These are phyloP conservation scores for Taxillus chinensis DNA, from an alignment of 164 flowering plant species.

Conservation along the genomic window DNA sequence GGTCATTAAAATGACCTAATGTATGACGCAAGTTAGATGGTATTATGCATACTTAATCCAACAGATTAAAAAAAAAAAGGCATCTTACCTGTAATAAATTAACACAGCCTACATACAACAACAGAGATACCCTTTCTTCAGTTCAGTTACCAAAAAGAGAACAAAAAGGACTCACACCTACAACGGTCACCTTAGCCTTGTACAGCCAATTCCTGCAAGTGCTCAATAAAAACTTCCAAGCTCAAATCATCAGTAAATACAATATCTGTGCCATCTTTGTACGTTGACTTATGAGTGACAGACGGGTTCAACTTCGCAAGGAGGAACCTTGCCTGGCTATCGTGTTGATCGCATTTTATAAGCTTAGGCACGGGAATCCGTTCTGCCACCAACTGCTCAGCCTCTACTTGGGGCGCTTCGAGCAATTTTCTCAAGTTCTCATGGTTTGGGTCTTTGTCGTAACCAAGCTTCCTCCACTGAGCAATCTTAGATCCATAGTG, in stretches of 20 bases:
- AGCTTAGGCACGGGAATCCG: conserved; percentile 76
- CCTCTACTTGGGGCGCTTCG: conserved; percentile 78
- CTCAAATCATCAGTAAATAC: conserved; percentile 89
- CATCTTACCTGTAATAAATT: too few relatives aligned
- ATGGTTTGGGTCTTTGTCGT: conserved; percentile 59
- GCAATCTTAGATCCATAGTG: conserved; percentile 84
- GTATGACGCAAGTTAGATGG: too few relatives aligned
- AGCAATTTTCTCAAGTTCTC: conserved; percentile 69
- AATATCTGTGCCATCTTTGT: conserved; percentile 47
- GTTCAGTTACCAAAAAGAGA: background rate
- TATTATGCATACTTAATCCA: too few relatives aligned
- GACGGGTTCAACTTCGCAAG: conserved; percentile 95
- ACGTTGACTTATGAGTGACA: conserved; percentile 53
- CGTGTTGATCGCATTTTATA: conserved; percentile 73
- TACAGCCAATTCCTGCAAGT: conserved; percentile 80
- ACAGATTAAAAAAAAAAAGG: too few relatives aligned
- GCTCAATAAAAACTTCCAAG: conserved; percentile 71
- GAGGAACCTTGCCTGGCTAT: conserved; percentile 89
- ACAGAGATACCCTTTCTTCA: too few relatives aligned
- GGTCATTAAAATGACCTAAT: too few relatives aligned
- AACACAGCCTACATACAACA: too few relatives aligned
- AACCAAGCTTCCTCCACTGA: conserved; percentile 80
- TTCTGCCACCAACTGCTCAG: conserved; percentile 57
- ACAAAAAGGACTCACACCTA: background rate
- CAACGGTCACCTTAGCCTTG: conserved; percentile 32